These are phyloP conservation scores for Coemansia sp. DNA, from an alignment of 192 early-diverging fungal genomes.

Conservation along the genomic window DNA sequence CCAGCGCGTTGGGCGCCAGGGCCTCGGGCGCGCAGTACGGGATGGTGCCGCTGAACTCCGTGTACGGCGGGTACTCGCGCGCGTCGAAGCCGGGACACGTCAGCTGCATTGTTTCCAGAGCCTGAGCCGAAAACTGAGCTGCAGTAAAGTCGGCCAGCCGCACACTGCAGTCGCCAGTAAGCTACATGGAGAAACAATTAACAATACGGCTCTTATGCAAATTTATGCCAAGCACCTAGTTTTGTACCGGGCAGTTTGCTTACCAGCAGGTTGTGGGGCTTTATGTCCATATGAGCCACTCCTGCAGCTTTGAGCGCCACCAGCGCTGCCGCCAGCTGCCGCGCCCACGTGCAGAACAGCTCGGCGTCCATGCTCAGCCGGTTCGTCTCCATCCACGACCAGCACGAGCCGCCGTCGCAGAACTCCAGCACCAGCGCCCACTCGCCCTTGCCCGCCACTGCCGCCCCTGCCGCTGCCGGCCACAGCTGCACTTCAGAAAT, in stretches of 20 bases:
- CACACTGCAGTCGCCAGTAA: constrained; percentile 31
- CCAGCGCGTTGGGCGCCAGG: constrained; percentile 29
- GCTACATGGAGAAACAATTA: constrained; percentile 16
- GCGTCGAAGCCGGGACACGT: constrained; percentile 31
- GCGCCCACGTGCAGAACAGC: constrained; percentile 57
- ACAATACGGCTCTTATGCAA: constrained; percentile 3
- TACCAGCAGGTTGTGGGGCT: constrained; percentile 61
- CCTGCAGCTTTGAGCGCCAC: constrained; percentile 53
- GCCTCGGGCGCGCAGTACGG: constrained; percentile 61
- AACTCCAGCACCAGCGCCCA: constrained; percentile 58
- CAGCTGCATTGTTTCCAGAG: constrained; percentile 19
- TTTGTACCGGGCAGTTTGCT: constrained; percentile 1
- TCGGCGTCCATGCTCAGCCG: constrained; percentile 40
- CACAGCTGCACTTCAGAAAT: constrained; percentile 21
- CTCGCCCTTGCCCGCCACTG: constrained; percentile 26
- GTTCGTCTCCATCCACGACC: constrained; percentile 57
- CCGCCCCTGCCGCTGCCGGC: constrained; percentile 25
- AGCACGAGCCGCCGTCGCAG: constrained; percentile 56
- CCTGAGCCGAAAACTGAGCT: constrained; percentile 33
- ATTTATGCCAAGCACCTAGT: constrained; percentile 6
- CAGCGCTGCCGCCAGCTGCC: constrained; percentile 57
- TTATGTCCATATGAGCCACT: constrained; percentile 61
- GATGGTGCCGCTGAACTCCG: constrained; percentile 54
- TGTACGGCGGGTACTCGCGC: constrained; percentile 31
- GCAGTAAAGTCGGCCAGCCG: constrained; percentile 56